Conservation (phyloP, 768 basidiomycete species). For the Jaapia argillacea region DNA sequence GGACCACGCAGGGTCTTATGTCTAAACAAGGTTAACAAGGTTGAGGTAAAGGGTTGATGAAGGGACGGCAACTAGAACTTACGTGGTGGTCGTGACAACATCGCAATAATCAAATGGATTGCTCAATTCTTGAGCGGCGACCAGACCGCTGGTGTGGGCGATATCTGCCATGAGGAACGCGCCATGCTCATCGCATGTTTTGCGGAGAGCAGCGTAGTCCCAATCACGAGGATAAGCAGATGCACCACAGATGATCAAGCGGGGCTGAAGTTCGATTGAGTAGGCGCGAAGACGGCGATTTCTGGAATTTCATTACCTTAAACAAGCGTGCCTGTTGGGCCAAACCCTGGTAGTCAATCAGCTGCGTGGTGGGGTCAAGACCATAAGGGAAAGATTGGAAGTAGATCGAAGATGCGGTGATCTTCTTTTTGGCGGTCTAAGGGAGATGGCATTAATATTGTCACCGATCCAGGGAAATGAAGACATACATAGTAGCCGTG, state of each 20-base stretch:
- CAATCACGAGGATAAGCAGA: slow-evolving; percentile 98
- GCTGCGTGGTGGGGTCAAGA: slow-evolving; percentile 70
- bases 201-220: slow-evolving; percentile 82
- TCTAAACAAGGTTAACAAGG: slow-evolving; percentile 23
- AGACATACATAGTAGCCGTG: slow-evolving; percentile 88
- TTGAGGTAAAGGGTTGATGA: neutral
- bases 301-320: slow-evolving; percentile 32
- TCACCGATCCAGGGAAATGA: slow-evolving; percentile 1
- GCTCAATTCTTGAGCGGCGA: slow-evolving; percentile 85
- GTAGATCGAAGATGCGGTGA: slow-evolving; percentile 99
- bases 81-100: slow-evolving; percentile 97
- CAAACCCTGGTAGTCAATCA: slow-evolving; percentile 82
- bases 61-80: slow-evolving; percentile 18
- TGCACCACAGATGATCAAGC: slow-evolving; percentile 93
- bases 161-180: slow-evolving; percentile 95
- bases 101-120: slow-evolving; percentile 95
- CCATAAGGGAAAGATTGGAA: slow-evolving; percentile 97
- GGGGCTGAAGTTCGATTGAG: slow-evolving; percentile 33
- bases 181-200: slow-evolving; percentile 77
- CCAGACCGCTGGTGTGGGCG: slow-evolving; percentile 92
- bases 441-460: slow-evolving; percentile 2
- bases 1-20: slow-evolving; percentile 99
- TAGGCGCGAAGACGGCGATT: neutral
- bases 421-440: slow-evolving; percentile 97
- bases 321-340: slow-evolving; percentile 84